phyloP scores from a whole-genome alignment of 208 protist genomes.

The Leishmania martiniquensis region DNA sequence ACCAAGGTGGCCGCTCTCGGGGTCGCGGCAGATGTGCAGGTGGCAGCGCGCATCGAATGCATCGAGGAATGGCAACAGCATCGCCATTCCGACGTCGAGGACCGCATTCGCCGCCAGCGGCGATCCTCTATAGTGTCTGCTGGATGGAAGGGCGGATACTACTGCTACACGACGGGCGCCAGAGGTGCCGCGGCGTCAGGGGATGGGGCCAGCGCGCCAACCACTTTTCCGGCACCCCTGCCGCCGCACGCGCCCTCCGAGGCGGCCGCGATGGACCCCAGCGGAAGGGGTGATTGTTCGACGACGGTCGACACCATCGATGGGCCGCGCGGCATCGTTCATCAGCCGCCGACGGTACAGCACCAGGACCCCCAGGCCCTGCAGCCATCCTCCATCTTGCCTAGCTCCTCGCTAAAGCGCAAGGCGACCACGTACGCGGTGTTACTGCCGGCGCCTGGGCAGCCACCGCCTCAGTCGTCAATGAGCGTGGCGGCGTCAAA shows the following conservation, averaged over 20 bases:
- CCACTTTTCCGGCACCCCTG: neutral
- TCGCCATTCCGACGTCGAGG: conserved; percentile 30
- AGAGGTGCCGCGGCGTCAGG: neutral
- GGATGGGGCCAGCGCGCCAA: neutral
- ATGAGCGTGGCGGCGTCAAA: no score
- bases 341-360: neutral
- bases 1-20: no score
- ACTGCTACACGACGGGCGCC: conserved; percentile 35
- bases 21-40: neutral
- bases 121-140: conserved; percentile 26
- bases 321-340: neutral
- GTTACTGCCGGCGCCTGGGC: conserved; percentile 3
- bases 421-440: conserved; percentile 11
- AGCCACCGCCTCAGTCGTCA: no score
- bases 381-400: neutral
- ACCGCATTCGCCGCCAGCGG: conserved; percentile 27
- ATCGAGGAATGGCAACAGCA: conserved; percentile 43
- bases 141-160: conserved; percentile 28
- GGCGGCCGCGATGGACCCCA: neutral
- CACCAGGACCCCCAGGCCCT: neutral
- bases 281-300: neutral
- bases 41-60: conserved; percentile 25
- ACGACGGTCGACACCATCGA: neutral
- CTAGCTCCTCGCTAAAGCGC: neutral
- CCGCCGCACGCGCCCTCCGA: neutral